Percentiles rank a stretch among this genome's conserved stretches.
phyloP scores from a whole-genome alignment of 2,329 filamentous ascomycete genomes.

The Alternaria sp. region DNA sequence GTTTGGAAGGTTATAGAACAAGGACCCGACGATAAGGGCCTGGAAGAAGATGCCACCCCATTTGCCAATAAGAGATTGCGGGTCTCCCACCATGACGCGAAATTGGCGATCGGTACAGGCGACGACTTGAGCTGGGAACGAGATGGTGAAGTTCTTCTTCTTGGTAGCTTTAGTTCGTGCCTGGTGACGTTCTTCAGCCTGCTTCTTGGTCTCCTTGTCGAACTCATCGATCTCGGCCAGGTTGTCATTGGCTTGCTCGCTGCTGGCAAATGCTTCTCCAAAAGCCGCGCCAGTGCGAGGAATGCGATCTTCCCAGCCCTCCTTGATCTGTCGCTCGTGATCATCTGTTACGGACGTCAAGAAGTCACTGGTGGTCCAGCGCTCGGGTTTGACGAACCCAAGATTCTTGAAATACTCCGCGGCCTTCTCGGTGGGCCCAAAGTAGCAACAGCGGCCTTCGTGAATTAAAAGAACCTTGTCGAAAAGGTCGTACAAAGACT shows the following conservation, averaged over 20 bases:
- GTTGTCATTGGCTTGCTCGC: conserved; percentile 46
- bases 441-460: conserved; percentile 59
- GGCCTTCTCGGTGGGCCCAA: conserved; percentile 66
- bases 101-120: conserved; percentile 52
- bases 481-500: conserved; percentile 48
- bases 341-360: conserved; percentile 72
- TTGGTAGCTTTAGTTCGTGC: conserved; percentile 46
- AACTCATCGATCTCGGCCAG: conserved; percentile 51
- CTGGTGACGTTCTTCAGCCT: conserved; percentile 39
- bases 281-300: conserved; percentile 64
- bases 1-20: conserved; percentile 62
- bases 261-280: conserved; percentile 51
- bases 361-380: conserved; percentile 74
- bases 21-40: conserved; percentile 48
- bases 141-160: conserved; percentile 51
- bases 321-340: conserved; percentile 62
- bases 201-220: conserved; percentile 39
- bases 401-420: conserved; percentile 70
- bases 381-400: conserved; percentile 70
- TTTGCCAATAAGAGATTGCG: conserved; percentile 58
- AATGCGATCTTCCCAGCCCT: conserved; percentile 64
- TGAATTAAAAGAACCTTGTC: conserved; percentile 51
- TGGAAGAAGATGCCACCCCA: conserved; percentile 48
- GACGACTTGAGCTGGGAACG: conserved; percentile 49
- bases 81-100: conserved; percentile 62